Evolutionary conservation across 371 early-diverging fungal species (phyloP).

Genomic region (Apophysomyces sp.): DNA sequence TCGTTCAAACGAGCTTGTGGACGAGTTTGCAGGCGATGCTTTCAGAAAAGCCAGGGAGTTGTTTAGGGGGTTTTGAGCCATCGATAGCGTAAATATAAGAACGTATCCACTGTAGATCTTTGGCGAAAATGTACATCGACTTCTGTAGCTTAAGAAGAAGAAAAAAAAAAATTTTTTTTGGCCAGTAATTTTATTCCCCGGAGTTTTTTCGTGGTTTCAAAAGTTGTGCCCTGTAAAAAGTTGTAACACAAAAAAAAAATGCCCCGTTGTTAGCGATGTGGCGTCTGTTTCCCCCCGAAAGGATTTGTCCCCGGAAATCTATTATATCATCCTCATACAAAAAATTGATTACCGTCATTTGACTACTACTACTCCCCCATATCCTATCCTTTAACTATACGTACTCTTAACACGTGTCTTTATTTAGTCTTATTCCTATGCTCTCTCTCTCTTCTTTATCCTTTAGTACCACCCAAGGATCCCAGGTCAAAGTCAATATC

Average conservation of each 20-base stretch:
- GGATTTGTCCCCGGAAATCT: too few relatives aligned
- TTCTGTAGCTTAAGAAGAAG: not conserved
- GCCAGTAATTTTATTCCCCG: not conserved
- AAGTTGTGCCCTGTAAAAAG: not conserved
- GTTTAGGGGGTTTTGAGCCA: not conserved
- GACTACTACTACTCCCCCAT: too few relatives aligned
- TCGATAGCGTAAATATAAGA: not conserved
- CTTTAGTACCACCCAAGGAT: too few relatives aligned
- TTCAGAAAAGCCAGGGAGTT: conserved; percentile 1
- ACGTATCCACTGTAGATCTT: conserved; percentile 3
- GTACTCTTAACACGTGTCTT: too few relatives aligned
- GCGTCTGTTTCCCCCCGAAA: not conserved
- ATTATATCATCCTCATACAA: too few relatives aligned
- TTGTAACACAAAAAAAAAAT: not conserved
- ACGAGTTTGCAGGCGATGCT: conserved; percentile 7
- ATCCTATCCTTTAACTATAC: too few relatives aligned
- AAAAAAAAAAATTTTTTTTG: not conserved
- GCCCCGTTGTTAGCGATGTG: conserved; percentile 1
- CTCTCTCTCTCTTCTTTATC: too few relatives aligned
- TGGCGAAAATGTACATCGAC: conserved; percentile 2
- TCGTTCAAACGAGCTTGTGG: conserved; percentile 1
- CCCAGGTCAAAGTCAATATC: too few relatives aligned
- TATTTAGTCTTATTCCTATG: too few relatives aligned
- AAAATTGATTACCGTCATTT: too few relatives aligned
- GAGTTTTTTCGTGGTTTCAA: conserved; percentile 1